Evolutionary conservation across 2,329 filamentous ascomycete species (phyloP), one percentile per base, ranked within the genome.

Genomic region (Fusarium pseudonygamai): DNA sequence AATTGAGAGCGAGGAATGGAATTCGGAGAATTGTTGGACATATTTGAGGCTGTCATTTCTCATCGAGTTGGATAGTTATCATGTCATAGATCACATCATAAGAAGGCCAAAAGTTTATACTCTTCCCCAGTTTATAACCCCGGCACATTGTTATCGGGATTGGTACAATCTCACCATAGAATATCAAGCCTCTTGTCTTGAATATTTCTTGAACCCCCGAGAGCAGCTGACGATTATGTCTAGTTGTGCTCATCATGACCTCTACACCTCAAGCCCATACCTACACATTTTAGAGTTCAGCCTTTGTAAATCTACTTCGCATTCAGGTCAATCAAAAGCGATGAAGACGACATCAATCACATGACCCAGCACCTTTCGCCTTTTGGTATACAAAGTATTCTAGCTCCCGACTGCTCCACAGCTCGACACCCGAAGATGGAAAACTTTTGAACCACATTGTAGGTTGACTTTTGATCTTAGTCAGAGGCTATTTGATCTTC

Each of bases 381-480:
- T 45, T 73, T 40, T 37, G 24, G 59, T 46, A 45, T 26, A 45
- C 62, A 36, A 36, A 47, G 64, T 50, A 36, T 52, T 52, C 49
- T 52, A 70, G 59, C 65, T 68, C 63, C 67, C 64, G 56, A 55
- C 53, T 66, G 60, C 67, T 78, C 75, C 75, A 78, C 75, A 69
- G 69, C 65, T 67, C 64, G 64, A 60, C 69, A 58, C 66, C 64
- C 67, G 69, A 69, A 71, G 73, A 73, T 75, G 43, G 67, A 78
- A 78, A 78, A 77, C 62, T 78, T 78, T 75, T 78, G 72, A 72
- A 69, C 71, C 52, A 55, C 52, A 64, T 67, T 62, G 36, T 45
- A 7, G 43, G 43, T 65, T 52, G 36, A 60, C 53, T 69, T 28
- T 70, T 37, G 52, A 52, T 76, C 59, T 77, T 72, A 73, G 71